Percentiles rank a stretch among this genome's conserved stretches.
Evolutionary conservation across 2,329 filamentous ascomycete species (phyloP).

Genomic region (Herpomyces periplanetae): DNA sequence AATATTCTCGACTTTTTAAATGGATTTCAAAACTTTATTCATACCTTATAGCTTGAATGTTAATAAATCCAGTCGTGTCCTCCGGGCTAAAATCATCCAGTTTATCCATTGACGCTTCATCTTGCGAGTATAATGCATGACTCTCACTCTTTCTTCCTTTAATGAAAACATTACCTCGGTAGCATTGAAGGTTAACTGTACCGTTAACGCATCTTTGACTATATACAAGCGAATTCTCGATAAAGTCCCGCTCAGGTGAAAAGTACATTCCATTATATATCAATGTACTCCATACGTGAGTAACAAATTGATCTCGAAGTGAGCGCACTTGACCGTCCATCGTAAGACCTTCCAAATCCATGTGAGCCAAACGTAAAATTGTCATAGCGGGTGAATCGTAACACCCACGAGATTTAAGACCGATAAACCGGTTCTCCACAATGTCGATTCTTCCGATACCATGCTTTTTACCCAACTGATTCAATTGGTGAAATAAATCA

Average conservation of each 20-base stretch:
- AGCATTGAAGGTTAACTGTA: slow-evolving; percentile 18
- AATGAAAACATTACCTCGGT: slow-evolving; percentile 23
- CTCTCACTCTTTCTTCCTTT: slow-evolving; percentile 19
- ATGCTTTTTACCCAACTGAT: slow-evolving; percentile 26
- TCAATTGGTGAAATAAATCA: slow-evolving; percentile 28
- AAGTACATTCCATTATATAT: slow-evolving; percentile 13
- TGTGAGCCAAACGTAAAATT: slow-evolving; percentile 15
- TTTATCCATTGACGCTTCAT: slow-evolving; percentile 26
- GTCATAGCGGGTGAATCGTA: slow-evolving; percentile 19
- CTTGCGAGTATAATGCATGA: slow-evolving; percentile 26
- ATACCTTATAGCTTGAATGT: slow-evolving; percentile 24
- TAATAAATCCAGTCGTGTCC: slow-evolving; percentile 27
- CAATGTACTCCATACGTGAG: slow-evolving; percentile 18
- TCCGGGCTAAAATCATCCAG: slow-evolving; percentile 23
- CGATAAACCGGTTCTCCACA: slow-evolving; percentile 42
- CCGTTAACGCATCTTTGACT: slow-evolving; percentile 5
- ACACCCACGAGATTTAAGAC: slow-evolving; percentile 40
- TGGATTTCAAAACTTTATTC: too few species aligned
- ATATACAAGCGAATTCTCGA: slow-evolving; percentile 18
- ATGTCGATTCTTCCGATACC: slow-evolving; percentile 50
- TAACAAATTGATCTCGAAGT: slow-evolving; percentile 28
- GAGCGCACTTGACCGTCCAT: slow-evolving; percentile 25
- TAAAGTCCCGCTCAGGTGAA: slow-evolving; percentile 27
- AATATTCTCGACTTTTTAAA: too few species aligned
- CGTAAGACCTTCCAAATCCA: slow-evolving; percentile 23